These are phyloP conservation scores for Verticillium dahliae DNA, from an alignment of 2,329 filamentous ascomycete genomes.

Conservation along the genomic window DNA sequence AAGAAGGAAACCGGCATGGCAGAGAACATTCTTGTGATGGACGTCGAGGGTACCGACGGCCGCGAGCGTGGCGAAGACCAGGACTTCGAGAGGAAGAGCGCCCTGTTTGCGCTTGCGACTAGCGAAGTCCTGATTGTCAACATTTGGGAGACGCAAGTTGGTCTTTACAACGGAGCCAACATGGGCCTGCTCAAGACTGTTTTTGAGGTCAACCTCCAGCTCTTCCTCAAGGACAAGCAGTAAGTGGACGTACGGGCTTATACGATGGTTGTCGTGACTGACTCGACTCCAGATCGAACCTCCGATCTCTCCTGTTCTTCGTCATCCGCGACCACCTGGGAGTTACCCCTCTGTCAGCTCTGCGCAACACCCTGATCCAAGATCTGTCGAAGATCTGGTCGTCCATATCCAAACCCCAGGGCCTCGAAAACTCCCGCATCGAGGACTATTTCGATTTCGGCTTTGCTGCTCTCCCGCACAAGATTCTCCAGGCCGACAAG, in stretches of 20 bases:
- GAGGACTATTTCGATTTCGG: constrained; percentile 99
- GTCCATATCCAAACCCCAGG: constrained; percentile 82
- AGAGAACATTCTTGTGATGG: constrained; percentile 98
- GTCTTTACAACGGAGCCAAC: constrained; percentile 95
- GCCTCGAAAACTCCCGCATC: constrained; percentile 81
- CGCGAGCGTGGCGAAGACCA: constrained; percentile 95
- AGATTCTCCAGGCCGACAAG: constrained; percentile 89
- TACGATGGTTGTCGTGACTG: constrained; percentile 5
- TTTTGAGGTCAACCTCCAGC: constrained; percentile 95
- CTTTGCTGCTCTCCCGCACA: constrained; percentile 92
- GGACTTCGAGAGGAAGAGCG: constrained; percentile 97
- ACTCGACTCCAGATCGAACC: constrained; percentile 58
- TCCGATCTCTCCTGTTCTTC: constrained; percentile 92
- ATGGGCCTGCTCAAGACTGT: constrained; percentile 99
- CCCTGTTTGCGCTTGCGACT: constrained; percentile 91
- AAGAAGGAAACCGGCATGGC: constrained; percentile 72
- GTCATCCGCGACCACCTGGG: constrained; percentile 97
- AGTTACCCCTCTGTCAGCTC: constrained; percentile 80
- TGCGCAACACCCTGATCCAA: constrained; percentile 83
- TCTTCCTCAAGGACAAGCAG: constrained; percentile 94
- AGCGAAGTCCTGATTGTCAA: constrained; percentile 98
- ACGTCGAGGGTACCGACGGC: constrained; percentile 96
- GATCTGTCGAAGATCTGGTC: constrained; percentile 91
- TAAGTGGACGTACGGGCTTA: constrained; percentile 34
- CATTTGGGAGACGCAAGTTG: constrained; percentile 99